These are phyloP conservation scores for Claviceps spartinae DNA, from an alignment of 2,329 filamentous ascomycete genomes.

Conservation along the genomic window DNA sequence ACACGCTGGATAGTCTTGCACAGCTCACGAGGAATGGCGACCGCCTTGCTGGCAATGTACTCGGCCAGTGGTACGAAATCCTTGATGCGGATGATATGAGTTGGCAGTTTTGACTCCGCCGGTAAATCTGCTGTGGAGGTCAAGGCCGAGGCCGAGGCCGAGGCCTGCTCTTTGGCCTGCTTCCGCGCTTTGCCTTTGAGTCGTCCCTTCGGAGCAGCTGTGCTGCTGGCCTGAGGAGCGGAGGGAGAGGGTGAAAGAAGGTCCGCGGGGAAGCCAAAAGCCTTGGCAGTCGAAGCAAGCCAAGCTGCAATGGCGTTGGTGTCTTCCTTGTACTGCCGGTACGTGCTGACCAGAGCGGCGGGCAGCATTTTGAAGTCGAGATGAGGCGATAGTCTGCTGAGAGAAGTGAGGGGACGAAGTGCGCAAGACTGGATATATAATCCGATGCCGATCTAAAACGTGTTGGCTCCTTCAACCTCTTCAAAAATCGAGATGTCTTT, in stretches of 20 bases:
- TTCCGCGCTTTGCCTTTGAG: not conserved
- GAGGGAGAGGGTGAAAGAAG: conserved; percentile 6
- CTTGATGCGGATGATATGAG: conserved; percentile 22
- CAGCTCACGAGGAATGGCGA: conserved; percentile 18
- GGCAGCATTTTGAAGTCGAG: conserved; percentile 11
- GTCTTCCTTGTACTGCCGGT: conserved; percentile 28
- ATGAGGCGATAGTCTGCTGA: not conserved
- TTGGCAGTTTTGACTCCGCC: conserved; percentile 4
- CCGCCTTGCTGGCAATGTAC: conserved; percentile 1
- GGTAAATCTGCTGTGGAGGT: not conserved
- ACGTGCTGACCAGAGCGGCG: conserved; percentile 15
- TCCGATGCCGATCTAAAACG: no score
- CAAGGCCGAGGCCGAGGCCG: not conserved
- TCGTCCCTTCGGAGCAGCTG: not conserved
- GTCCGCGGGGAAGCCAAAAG: conserved; percentile 17
- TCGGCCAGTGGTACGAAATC: conserved; percentile 26
- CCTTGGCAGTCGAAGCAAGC: conserved; percentile 27
- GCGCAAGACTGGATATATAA: no score
- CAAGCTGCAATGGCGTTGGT: conserved; percentile 25
- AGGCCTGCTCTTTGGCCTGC: not conserved
- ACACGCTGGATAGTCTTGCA: conserved; percentile 20
- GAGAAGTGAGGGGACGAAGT: no score
- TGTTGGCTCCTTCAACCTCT: no score
- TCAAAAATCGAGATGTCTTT: no score
- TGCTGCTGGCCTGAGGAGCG: not conserved